A percentile compares a stretch with the other conserved stretches of the same genome.
Conservation (phyloP, 805 yeast species). For the Trichomonascus vanleenenianus region DNA sequence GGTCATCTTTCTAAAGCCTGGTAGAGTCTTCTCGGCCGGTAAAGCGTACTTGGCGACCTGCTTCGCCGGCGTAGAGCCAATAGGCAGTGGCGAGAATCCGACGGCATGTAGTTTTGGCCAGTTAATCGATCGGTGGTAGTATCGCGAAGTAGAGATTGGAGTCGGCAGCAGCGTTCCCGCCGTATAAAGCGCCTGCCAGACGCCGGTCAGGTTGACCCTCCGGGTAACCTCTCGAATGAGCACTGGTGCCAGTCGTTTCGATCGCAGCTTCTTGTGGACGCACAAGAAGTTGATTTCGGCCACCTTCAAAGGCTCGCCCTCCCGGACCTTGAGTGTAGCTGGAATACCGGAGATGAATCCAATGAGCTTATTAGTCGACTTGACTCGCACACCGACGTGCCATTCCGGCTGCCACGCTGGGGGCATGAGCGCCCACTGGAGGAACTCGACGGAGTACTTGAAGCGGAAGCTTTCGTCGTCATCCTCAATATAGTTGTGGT, state of each 20-base stretch:
- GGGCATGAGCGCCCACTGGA: conserved; percentile 88
- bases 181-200: conserved; percentile 95
- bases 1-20: conserved; percentile 53
- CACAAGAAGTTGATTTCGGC: conserved; percentile 91
- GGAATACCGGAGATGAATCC: conserved; percentile 94
- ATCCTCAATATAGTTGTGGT: conserved; percentile 93
- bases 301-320: conserved; percentile 36
- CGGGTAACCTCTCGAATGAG: conserved; percentile 91
- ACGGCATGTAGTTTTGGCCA: conserved; percentile 88
- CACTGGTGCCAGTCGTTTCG: conserved; percentile 92
- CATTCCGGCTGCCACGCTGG: conserved; percentile 90
- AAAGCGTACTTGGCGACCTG: conserved; percentile 58
- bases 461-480: conserved; percentile 87
- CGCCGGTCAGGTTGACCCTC: conserved; percentile 71
- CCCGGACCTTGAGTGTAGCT: conserved; percentile 53
- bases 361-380: conserved; percentile 64
- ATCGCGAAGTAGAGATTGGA: conserved; percentile 84
- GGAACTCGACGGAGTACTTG: conserved; percentile 73
- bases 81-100: conserved; percentile 79
- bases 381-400: conserved; percentile 90
- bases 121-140: conserved; percentile 87
- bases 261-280: conserved; percentile 85
- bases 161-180: conserved; percentile 88
- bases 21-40: conserved; percentile 41
- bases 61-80: conserved; percentile 53